Evolutionary conservation across 768 basidiomycete species (phyloP).

Genomic region (Collybia nuda): DNA sequence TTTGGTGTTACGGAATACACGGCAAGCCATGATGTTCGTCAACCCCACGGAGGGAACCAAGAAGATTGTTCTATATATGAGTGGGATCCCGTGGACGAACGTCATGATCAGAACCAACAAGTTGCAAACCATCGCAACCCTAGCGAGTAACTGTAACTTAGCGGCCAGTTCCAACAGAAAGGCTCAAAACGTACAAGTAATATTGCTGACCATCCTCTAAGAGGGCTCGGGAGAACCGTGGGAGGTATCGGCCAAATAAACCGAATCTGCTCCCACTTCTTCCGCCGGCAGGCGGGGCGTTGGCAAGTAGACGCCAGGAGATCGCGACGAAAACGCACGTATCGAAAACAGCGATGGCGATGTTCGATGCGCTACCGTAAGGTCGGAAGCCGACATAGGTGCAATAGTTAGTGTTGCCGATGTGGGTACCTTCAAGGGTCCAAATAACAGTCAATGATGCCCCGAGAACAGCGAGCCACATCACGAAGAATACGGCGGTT

Average conservation of each 20-base stretch:
- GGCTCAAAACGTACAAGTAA: conserved; percentile 4
- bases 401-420: background rate
- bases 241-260: background rate
- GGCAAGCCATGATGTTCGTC: background rate
- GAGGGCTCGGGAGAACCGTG: background rate
- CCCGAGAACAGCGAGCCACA: background rate
- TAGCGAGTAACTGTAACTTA: background rate
- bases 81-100: background rate
- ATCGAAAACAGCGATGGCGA: background rate
- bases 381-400: background rate
- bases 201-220: background rate
- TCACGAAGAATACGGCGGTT: background rate
- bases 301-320: background rate
- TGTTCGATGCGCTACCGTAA: background rate
- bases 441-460: background rate
- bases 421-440: background rate
- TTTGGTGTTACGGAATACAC: background rate
- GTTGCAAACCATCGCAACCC: background rate
- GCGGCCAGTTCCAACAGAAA: background rate
- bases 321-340: background rate
- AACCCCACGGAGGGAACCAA: background rate
- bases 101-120: background rate
- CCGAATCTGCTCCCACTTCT: background rate
- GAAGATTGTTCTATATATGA: background rate
- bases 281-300: background rate